phyloP scores from a whole-genome alignment of 1,139 yeast genomes.

The Debaryomyces psychrophilus region DNA sequence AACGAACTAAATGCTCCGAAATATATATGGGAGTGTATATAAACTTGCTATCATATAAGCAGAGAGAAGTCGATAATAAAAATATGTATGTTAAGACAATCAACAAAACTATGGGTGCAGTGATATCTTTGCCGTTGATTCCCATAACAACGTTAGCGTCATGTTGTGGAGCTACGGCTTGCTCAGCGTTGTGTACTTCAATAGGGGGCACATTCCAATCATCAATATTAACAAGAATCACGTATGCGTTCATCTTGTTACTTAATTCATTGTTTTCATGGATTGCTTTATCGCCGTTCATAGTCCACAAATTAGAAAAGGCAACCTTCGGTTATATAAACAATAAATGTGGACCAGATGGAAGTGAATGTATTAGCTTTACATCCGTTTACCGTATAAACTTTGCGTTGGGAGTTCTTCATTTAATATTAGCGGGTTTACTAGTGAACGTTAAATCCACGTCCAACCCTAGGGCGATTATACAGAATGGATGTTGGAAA shows the following conservation, averaged over 20 bases:
- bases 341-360: slow-evolving; percentile 65
- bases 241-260: slow-evolving; percentile 79
- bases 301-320: slow-evolving; percentile 72
- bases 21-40: slow-evolving; percentile 1
- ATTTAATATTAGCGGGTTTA: slow-evolving; percentile 67
- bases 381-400: slow-evolving; percentile 90
- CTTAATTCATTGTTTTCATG: slow-evolving; percentile 84
- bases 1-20: background rate
- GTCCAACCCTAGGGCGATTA: slow-evolving; percentile 72
- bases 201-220: slow-evolving; percentile 66
- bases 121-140: slow-evolving; percentile 70
- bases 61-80: background rate
- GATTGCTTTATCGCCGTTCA: slow-evolving; percentile 85
- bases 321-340: slow-evolving; percentile 73
- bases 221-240: slow-evolving; percentile 67
- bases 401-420: slow-evolving; percentile 83
- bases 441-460: slow-evolving; percentile 79
- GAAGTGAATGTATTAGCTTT: slow-evolving; percentile 88
- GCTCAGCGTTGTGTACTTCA: slow-evolving; percentile 67
- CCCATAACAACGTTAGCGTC: slow-evolving; percentile 58
- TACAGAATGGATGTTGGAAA: slow-evolving; percentile 94
- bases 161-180: slow-evolving; percentile 83
- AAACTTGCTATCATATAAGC: background rate
- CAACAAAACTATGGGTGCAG: slow-evolving; percentile 69
- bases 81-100: background rate